Conservation (phyloP, 2,329 filamentous ascomycete genomes). For the Stagonosporopsis cucurbitacearum region DNA sequence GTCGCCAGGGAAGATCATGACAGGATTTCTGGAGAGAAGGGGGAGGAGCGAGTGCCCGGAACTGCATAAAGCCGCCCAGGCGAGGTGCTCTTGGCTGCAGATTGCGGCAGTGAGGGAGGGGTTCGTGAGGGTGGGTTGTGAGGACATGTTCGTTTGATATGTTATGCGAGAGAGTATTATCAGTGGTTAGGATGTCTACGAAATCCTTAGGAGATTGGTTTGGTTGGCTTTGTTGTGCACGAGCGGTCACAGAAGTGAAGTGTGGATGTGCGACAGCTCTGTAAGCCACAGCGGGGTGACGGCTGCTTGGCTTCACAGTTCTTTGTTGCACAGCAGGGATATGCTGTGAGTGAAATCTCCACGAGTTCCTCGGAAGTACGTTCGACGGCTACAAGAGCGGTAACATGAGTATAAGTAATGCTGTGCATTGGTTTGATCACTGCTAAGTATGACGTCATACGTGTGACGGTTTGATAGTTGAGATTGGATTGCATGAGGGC, state of each 20-base stretch:
- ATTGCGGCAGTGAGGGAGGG: constrained; percentile 36
- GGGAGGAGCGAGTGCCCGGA: constrained; percentile 43
- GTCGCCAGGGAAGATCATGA: constrained; percentile 51
- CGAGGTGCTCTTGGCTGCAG: constrained; percentile 43
- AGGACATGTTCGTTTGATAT: background rate
- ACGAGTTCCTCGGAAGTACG: no score
- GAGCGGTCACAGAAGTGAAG: background rate
- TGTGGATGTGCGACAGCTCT: background rate
- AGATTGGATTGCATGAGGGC: no score
- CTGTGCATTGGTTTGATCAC: no score
- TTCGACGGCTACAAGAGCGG: no score
- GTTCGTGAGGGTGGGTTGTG: constrained; percentile 22
- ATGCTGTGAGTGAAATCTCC: background rate
- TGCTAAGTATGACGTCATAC: no score
- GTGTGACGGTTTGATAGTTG: no score
- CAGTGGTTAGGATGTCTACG: background rate
- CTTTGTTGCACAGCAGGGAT: background rate
- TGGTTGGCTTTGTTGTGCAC: background rate
- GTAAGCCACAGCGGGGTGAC: constrained; percentile 19
- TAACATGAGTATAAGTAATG: no score
- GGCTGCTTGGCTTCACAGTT: constrained; percentile 18
- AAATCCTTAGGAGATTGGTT: background rate
- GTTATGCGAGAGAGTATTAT: background rate
- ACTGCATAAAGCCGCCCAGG: constrained; percentile 46
- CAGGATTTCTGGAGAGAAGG: constrained; percentile 42